Conservation (phyloP, 1,284 basidiomycete species). For the Sporisorium reilianum region DNA sequence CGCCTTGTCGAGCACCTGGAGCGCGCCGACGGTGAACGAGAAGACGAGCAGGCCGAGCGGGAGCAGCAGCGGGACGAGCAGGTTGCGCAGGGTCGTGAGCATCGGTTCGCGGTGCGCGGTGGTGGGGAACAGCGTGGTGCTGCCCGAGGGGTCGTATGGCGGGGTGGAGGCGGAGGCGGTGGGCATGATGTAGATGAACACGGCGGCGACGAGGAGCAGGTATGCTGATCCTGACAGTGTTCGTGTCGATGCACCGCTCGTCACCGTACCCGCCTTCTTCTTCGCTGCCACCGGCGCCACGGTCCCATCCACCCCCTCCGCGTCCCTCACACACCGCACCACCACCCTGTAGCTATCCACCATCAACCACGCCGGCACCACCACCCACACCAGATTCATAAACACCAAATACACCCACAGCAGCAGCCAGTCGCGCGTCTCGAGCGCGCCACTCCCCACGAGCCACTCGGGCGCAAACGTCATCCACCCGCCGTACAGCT, state of each 20-base stretch:
- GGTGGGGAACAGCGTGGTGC: slow-evolving; percentile 5
- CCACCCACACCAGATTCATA: slow-evolving; percentile 52
- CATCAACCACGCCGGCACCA: slow-evolving; percentile 43
- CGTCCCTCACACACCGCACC: slow-evolving; percentile 5
- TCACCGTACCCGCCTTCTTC: neutral
- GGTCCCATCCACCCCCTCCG: slow-evolving; percentile 3
- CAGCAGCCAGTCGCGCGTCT: slow-evolving; percentile 32
- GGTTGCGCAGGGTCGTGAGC: slow-evolving; percentile 3
- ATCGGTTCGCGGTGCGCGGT: slow-evolving; percentile 3
- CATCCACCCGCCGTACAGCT: slow-evolving; percentile 65
- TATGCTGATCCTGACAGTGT: slow-evolving; percentile 30
- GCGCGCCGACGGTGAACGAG: slow-evolving; percentile 26
- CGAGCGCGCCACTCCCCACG: slow-evolving; percentile 22
- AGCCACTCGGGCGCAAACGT: slow-evolving; percentile 67
- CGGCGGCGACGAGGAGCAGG: slow-evolving; percentile 12
- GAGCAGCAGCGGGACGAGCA: slow-evolving; percentile 24
- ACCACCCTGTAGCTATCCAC: slow-evolving; percentile 35
- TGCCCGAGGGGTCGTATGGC: slow-evolving; percentile 8
- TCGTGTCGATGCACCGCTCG: slow-evolving; percentile 9
- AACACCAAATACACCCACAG: slow-evolving; percentile 49
- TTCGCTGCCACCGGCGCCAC: neutral
- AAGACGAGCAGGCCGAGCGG: slow-evolving; percentile 31
- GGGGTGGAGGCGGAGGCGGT: slow-evolving; percentile 2
- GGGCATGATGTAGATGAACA: slow-evolving; percentile 37
- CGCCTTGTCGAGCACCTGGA: slow-evolving; percentile 38